These are phyloP conservation scores for Boletus eberwhitei DNA, from an alignment of 768 basidiomycete species.

Conservation along the genomic window DNA sequence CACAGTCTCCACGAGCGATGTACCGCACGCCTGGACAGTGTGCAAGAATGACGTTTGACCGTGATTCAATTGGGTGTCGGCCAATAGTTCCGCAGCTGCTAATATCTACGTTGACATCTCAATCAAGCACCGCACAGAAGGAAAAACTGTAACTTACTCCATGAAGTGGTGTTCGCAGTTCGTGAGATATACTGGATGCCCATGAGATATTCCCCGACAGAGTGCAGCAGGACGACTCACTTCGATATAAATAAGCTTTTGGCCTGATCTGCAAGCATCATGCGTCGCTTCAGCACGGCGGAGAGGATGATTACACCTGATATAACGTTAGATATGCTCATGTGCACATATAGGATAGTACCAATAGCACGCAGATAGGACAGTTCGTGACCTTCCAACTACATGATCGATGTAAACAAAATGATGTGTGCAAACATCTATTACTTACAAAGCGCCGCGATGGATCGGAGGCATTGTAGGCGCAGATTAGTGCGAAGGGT, in stretches of 20 bases:
- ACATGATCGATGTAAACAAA: conserved; percentile 10
- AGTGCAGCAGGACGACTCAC: conserved; percentile 38
- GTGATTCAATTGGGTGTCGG: conserved; percentile 77
- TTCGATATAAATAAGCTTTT: conserved; percentile 92
- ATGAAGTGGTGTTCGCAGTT: conserved; percentile 87
- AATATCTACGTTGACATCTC: conserved; percentile 53
- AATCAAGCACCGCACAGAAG: background rate
- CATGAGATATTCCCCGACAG: conserved; percentile 5
- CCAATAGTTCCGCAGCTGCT: conserved; percentile 87
- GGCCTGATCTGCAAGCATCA: conserved; percentile 93
- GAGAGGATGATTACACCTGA: conserved; percentile 87
- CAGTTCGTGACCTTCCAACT: conserved; percentile 87
- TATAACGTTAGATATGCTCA: conserved; percentile 2
- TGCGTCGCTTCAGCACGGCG: conserved; percentile 86
- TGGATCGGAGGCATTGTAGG: conserved; percentile 82
- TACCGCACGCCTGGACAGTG: conserved; percentile 92
- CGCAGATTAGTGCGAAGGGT: conserved; percentile 87
- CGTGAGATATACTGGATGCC: conserved; percentile 73
- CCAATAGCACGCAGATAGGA: conserved; percentile 92
- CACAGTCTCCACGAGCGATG: conserved; percentile 93
- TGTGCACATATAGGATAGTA: conserved; percentile 19
- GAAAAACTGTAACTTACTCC: conserved; percentile 49
- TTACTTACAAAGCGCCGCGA: conserved; percentile 71
- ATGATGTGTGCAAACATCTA: background rate
- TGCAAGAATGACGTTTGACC: conserved; percentile 85